Evolutionary conservation across 257 asterid genomes (phyloP).

Genomic region (Handroanthus guayacan): DNA sequence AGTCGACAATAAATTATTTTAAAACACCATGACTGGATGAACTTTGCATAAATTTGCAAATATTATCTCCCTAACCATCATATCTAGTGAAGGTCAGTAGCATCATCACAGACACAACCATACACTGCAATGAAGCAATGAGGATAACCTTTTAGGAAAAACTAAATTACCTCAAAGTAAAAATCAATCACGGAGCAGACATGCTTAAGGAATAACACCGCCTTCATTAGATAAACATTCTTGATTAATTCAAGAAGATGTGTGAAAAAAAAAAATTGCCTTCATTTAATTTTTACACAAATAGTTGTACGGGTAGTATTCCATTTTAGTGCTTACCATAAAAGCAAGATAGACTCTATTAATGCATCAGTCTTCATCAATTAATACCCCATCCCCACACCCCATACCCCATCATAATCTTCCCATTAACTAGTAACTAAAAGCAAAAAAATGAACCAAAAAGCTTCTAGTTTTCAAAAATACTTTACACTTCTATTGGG

Average conservation of each 20-base stretch:
- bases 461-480: constrained; percentile 3
- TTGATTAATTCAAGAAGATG: background rate
- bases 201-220: background rate
- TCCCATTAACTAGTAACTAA: background rate
- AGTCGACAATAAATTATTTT: background rate
- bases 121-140: background rate
- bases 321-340: background rate
- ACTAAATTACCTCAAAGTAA: background rate
- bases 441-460: background rate
- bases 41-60: background rate
- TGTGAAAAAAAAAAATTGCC: background rate
- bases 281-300: background rate
- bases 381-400: background rate
- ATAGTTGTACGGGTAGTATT: background rate
- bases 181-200: background rate
- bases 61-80: background rate
- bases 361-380: background rate
- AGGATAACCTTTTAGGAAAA: background rate
- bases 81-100: background rate
- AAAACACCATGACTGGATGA: background rate
- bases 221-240: background rate
- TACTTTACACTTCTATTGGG: constrained; percentile 16
- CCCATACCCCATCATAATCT: background rate
- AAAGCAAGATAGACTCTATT: background rate
- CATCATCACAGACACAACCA: background rate